Evolutionary conservation across 2,329 filamentous ascomycete species (phyloP).

Genomic region (Xylariaceae sp.): DNA sequence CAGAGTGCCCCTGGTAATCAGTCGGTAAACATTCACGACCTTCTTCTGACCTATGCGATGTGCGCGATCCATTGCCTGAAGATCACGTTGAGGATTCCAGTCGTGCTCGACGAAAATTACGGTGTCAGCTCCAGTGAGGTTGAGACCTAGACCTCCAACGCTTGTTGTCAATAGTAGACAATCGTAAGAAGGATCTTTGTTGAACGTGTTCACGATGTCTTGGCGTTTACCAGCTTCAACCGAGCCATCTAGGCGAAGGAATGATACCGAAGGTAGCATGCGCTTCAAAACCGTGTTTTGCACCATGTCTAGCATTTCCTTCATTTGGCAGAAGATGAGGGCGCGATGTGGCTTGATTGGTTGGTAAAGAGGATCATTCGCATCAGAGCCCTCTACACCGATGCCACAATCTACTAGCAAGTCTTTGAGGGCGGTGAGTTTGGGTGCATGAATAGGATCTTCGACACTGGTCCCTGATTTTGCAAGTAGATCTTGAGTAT

Average conservation of each 20-base stretch:
- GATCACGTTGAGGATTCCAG: constrained; percentile 98
- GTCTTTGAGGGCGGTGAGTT: constrained; percentile 85
- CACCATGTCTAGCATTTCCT: constrained; percentile 99
- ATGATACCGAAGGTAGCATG: constrained; percentile 89
- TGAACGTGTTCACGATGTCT: constrained; percentile 98
- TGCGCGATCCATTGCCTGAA: constrained; percentile 98
- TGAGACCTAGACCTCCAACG: constrained; percentile 90
- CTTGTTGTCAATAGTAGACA: constrained; percentile 90
- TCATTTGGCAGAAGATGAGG: constrained; percentile 98
- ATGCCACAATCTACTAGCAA: constrained; percentile 98
- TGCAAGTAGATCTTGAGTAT: constrained; percentile 76
- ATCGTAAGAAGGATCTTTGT: constrained; percentile 95
- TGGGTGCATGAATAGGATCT: constrained; percentile 86
- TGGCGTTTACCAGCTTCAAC: constrained; percentile 93
- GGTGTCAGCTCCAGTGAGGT: constrained; percentile 93
- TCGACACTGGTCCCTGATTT: constrained; percentile 79
- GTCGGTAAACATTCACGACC: constrained; percentile 96
- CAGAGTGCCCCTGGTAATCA: constrained; percentile 91
- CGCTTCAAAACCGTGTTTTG: constrained; percentile 88
- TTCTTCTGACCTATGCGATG: constrained; percentile 99
- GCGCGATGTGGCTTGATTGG: constrained; percentile 96
- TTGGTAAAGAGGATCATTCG: constrained; percentile 61
- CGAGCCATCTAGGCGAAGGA: constrained; percentile 86
- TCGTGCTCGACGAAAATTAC: constrained; percentile 99
- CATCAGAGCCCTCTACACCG: constrained; percentile 67